These are phyloP conservation scores for Saccharomycopsis malanga DNA, from an alignment of 805 yeast genomes.

Conservation along the genomic window DNA sequence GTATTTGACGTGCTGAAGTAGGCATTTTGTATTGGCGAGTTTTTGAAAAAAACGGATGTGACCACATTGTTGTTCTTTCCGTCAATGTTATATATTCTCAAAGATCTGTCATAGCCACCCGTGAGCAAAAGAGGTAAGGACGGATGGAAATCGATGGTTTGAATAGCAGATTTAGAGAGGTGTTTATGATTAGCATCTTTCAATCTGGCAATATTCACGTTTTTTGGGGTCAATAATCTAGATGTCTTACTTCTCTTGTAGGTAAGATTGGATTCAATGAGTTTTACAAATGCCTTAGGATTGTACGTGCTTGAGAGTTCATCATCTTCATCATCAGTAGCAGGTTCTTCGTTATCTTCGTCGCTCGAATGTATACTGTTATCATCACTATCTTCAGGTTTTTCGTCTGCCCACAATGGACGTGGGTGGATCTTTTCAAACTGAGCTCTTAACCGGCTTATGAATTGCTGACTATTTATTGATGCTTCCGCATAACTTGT, in stretches of 20 bases:
- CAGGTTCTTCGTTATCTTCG: conserved; percentile 15
- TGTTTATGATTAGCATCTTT: conserved; percentile 78
- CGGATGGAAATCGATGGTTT: conserved; percentile 78
- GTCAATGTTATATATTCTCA: conserved; percentile 84
- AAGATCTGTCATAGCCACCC: conserved; percentile 87
- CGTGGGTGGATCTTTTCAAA: conserved; percentile 66
- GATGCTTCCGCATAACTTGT: conserved; percentile 44
- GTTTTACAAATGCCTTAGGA: conserved; percentile 30
- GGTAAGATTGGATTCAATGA: conserved; percentile 29
- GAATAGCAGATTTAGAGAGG: conserved; percentile 74
- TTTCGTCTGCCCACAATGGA: conserved; percentile 68
- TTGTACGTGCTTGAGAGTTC: conserved; percentile 24
- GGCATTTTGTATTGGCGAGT: conserved; percentile 76
- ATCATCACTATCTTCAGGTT: conserved; percentile 27
- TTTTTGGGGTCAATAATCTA: conserved; percentile 59
- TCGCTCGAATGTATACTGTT: conserved; percentile 34
- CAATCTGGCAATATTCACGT: conserved; percentile 69
- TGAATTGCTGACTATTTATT: conserved; percentile 55
- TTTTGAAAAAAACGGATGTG: conserved; percentile 70
- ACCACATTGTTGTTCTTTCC: conserved; percentile 78
- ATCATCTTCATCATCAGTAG: conserved; percentile 25
- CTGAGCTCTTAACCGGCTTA: conserved; percentile 62
- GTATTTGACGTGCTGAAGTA: conserved; percentile 41
- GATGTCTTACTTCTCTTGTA: conserved; percentile 29
- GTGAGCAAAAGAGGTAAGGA: conserved; percentile 65